Conservation (phyloP, 192 early-diverging fungal genomes). For the Podila verticillata region DNA sequence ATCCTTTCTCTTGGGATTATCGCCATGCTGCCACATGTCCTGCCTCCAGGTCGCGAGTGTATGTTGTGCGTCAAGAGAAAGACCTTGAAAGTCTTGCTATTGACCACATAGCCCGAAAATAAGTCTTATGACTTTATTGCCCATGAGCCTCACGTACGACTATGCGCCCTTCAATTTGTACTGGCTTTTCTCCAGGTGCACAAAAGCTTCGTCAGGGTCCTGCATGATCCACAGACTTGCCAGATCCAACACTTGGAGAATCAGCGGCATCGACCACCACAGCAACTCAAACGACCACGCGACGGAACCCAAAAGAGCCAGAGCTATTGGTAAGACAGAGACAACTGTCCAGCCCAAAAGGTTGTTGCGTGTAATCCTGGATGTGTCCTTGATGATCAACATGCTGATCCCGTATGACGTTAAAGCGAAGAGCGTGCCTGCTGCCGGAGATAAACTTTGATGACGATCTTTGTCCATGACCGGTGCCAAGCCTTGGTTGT, state of each 20-base stretch:
- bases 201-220: slow-evolving; percentile 37
- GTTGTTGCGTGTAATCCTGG: slow-evolving; percentile 5
- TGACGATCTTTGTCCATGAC: neutral
- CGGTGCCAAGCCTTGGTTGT: slow-evolving; percentile 1
- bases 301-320: slow-evolving; percentile 13
- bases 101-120: too few species aligned
- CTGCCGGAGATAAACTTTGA: slow-evolving; percentile 13
- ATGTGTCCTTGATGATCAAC: slow-evolving; percentile 21
- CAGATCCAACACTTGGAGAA: slow-evolving; percentile 40
- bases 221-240: slow-evolving; percentile 44
- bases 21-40: too few species aligned
- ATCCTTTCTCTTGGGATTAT: too few species aligned
- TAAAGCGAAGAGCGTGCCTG: slow-evolving; percentile 21
- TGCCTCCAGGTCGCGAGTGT: too few species aligned
- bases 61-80: too few species aligned
- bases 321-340: slow-evolving; percentile 17
- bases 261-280: slow-evolving; percentile 51
- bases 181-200: slow-evolving; percentile 30
- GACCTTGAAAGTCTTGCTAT: too few species aligned
- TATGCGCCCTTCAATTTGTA: slow-evolving; percentile 46
- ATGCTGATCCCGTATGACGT: slow-evolving; percentile 39
- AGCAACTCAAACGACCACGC: slow-evolving; percentile 43
- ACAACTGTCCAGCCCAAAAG: slow-evolving; percentile 26
- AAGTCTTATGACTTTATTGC: too few species aligned
- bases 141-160: neutral